Base-by-base conservation (phyloP, 2,329 filamentous ascomycete genomes). In the Fusarium sp. region DNA sequence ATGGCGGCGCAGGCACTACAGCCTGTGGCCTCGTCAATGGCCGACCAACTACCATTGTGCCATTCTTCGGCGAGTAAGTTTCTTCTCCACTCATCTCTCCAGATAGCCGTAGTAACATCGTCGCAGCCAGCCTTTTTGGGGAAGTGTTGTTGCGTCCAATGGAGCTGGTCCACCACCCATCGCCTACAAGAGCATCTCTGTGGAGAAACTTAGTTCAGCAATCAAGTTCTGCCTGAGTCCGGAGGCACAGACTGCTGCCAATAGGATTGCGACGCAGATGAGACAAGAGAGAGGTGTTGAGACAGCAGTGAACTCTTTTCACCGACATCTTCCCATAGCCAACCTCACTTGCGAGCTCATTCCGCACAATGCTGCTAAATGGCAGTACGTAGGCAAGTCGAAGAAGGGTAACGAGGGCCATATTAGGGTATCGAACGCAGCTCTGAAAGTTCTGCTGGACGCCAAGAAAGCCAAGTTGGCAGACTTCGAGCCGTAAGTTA, bases 41-140 rank as follows among this genome's bases (percentile, higher is more conserved):
- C 0, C 12, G 55, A 3, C 49, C 55, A 4, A 55, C 55, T 0
- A 55, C 31, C 1, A 55, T 57, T 8, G 31, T 57, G 0, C 55
- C 55, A 12, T 57, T 57, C 18, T 55, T 57, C 3, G 55, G 55
- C 28, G 49, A 57, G 55, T 55, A 37, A 15, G 52, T 38, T 1
- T 1, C 4, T 18, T 1, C 1, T 4, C 7, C 3, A 15, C 20
- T 2, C 18, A n/a, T n/a, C n/a, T n/a, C n/a, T n/a, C n/a, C n/a
- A n/a, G n/a, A n/a, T n/a, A n/a, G n/a, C n/a, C n/a, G n/a, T n/a
- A n/a, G n/a, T n/a, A n/a, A n/a, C n/a, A n/a, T n/a, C n/a, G n/a
- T n/a, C n/a, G n/a, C n/a, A 67, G 63, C 8, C 65, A 69, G 11
- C 66, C 66, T 2, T 69, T 69, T 42, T 69, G 61, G 61, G 61